Base-by-base conservation (phyloP, 805 yeast genomes). In the Candida gorgasii region DNA sequence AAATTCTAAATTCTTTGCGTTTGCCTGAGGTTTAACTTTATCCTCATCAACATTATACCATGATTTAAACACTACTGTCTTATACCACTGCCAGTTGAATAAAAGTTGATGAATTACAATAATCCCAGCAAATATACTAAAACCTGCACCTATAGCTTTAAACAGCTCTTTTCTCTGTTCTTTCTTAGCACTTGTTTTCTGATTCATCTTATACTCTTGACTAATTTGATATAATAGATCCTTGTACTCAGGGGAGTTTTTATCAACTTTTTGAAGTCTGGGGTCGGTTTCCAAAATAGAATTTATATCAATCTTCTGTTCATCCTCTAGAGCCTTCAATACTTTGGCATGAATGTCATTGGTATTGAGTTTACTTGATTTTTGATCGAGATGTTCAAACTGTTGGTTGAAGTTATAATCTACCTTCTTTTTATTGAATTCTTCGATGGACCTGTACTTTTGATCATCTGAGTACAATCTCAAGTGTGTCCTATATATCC, bases 141-240 rank as follows among this genome's bases (percentile, higher is more conserved):
- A 51, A 0, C 64, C 62, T 3, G 69, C 52, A 0, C 64, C 62
- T 3, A 70, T 52, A 0, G 78, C 80, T 48, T 74, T 73, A 39
- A 73, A 45, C 39, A 74, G 63, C 52, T 75, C 76, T 28, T 58
- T 59, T 40, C 63, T 49, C 51, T 76, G 80, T 46, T 60, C 64
- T 17, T 65, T 48, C 44, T 54, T 50, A 17, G 58, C 43, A 17
- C 59, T 49, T 32, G 53, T 61, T 34, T 58, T 59, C 31, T 63
- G 67, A 14, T 57, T 51, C 18, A 40, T 29, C 36, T 54, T 50
- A 40, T 39, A 51, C 32, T 59, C 66, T 42, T 63, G 51, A 30
- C 63, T 63, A 8, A 69, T 54, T 23, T 49, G 30, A 37, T 52
- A 39, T 15, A 60, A 55, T 49, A 58, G 60, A 19, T 65, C 58